These are phyloP conservation scores for Diaporthe sp. DNA, from an alignment of 2,329 filamentous ascomycete genomes.

Conservation along the genomic window DNA sequence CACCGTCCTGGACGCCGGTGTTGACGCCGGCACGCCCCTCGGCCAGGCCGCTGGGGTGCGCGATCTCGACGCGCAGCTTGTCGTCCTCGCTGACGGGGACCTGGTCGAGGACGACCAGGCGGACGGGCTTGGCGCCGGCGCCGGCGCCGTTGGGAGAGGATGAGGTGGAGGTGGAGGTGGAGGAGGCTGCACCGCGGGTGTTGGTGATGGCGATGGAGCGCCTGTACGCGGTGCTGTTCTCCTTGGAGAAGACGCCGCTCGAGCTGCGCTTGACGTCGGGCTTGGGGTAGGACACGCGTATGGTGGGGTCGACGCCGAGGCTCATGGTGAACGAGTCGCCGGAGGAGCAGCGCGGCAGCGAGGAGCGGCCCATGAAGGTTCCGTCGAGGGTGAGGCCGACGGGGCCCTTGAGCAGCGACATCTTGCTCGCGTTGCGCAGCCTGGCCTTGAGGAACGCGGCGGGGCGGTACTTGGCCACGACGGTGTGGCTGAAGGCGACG, in stretches of 20 bases:
- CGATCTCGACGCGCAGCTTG: slow-evolving; percentile 65
- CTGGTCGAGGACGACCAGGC: slow-evolving; percentile 70
- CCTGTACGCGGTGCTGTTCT: slow-evolving; percentile 64
- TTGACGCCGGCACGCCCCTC: slow-evolving; percentile 54
- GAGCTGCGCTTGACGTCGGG: slow-evolving; percentile 67
- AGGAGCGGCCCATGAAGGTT: slow-evolving; percentile 70
- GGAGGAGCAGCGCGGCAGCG: slow-evolving; percentile 67
- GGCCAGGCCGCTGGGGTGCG: slow-evolving; percentile 62
- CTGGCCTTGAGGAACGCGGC: slow-evolving; percentile 72
- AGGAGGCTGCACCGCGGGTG: slow-evolving; percentile 53
- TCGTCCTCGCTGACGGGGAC: slow-evolving; percentile 74
- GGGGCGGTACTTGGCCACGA: slow-evolving; percentile 72
- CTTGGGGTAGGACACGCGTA: slow-evolving; percentile 68
- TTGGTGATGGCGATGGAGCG: slow-evolving; percentile 66
- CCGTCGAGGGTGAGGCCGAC: slow-evolving; percentile 74
- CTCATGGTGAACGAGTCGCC: slow-evolving; percentile 67
- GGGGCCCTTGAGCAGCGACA: slow-evolving; percentile 69
- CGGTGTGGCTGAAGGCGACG: slow-evolving; percentile 68
- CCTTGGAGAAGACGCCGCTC: slow-evolving; percentile 67
- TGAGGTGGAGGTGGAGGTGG: slow-evolving; percentile 54
- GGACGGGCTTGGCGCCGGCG: slow-evolving; percentile 53
- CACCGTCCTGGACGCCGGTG: slow-evolving; percentile 49
- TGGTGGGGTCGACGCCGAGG: slow-evolving; percentile 72
- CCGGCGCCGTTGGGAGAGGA: slow-evolving; percentile 55
- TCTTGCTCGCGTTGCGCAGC: slow-evolving; percentile 67